Conservation (phyloP, 345 rosid genomes). For the Lepidium aucheri region DNA sequence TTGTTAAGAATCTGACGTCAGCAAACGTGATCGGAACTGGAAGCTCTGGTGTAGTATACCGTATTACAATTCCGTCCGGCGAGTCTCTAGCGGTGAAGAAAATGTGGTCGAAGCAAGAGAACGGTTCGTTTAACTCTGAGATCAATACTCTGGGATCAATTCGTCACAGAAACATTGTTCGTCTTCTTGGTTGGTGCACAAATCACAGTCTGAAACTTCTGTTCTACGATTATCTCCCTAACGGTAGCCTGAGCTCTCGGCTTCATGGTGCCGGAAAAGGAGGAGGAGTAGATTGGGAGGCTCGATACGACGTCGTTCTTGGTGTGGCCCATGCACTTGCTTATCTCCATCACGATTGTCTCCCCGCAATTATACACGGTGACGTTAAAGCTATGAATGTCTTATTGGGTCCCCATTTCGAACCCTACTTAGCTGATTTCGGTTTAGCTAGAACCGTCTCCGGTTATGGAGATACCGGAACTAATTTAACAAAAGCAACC, state of each 20-base stretch:
- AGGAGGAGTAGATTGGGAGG: constrained; percentile 53
- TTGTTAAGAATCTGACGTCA: constrained; percentile 39
- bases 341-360: constrained; percentile 81
- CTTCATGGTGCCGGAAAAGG: constrained; percentile 37
- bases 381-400: constrained; percentile 80
- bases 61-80: constrained; percentile 43
- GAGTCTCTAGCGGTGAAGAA: constrained; percentile 61
- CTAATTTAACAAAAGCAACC: constrained; percentile 37
- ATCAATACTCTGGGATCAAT: constrained; percentile 61
- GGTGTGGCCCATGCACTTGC: constrained; percentile 79
- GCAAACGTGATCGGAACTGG: constrained; percentile 69
- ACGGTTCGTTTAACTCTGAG: constrained; percentile 70
- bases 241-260: constrained; percentile 53
- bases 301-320: constrained; percentile 55
- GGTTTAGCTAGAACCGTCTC: constrained; percentile 63
- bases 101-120: constrained; percentile 41
- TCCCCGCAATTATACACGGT: constrained; percentile 74
- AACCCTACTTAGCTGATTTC: constrained; percentile 80
- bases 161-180: constrained; percentile 85
- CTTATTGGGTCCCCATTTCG: constrained; percentile 52
- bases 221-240: constrained; percentile 64
- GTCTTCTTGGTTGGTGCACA: constrained; percentile 73
- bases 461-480: constrained; percentile 31
- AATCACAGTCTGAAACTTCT: constrained; percentile 57
- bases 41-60: constrained; percentile 77